Conservation (phyloP, 306 rosid species). For the Cercis canadensis region DNA sequence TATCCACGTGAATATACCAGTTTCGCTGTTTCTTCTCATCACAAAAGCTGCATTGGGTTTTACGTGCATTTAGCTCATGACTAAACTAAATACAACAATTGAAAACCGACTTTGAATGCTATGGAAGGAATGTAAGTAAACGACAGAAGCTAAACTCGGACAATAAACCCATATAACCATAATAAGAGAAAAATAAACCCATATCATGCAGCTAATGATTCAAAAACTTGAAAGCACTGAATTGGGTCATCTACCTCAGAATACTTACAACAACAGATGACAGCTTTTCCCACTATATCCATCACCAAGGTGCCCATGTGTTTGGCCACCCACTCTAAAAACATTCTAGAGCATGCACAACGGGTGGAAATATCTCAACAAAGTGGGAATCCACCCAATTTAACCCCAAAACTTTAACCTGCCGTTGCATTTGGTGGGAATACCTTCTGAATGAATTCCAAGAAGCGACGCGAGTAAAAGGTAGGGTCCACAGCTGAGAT, state of each 20-base stretch:
- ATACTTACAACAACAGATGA: constrained; percentile 25
- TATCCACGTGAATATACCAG: background rate
- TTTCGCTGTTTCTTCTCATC: background rate
- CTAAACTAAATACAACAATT: background rate
- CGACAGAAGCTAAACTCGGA: background rate
- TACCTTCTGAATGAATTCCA: constrained; percentile 79
- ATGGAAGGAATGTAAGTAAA: background rate
- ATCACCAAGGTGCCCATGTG: constrained; percentile 7
- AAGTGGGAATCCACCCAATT: constrained; percentile 17
- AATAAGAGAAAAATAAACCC: constrained; percentile 18
- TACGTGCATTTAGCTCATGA: background rate
- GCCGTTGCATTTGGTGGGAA: constrained; percentile 68
- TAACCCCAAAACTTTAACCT: constrained; percentile 41
- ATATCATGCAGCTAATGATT: constrained; percentile 6
- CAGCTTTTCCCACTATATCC: constrained; percentile 12
- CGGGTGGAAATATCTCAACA: constrained; percentile 22
- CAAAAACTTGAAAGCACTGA: background rate
- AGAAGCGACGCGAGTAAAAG: constrained; percentile 92
- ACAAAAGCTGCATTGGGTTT: constrained; percentile 1
- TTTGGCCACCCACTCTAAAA: background rate
- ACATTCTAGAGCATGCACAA: constrained; percentile 34
- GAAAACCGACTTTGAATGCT: background rate
- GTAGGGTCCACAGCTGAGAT: constrained; percentile 95
- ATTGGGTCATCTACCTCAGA: constrained; percentile 17
- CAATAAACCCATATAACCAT: constrained; percentile 2